Percentiles rank a stretch among this genome's conserved stretches.
phyloP scores from a whole-genome alignment of 306 rosid species.

The Rosa rugosa region DNA sequence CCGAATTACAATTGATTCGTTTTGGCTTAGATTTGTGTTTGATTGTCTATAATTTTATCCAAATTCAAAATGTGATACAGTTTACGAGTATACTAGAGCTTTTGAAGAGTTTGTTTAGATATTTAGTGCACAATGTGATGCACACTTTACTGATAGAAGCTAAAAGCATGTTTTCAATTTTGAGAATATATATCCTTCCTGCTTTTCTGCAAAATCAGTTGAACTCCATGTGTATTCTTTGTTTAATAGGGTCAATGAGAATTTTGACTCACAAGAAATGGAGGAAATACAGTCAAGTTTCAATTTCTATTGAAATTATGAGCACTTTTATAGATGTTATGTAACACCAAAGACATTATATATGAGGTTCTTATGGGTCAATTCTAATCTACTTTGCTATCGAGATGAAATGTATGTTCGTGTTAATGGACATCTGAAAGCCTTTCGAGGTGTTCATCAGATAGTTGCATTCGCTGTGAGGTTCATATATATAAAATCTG shows the following conservation, averaged over 20 bases:
- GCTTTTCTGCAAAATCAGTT: conserved; percentile 1
- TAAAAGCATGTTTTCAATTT: neutral
- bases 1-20: too few relatives aligned
- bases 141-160: neutral
- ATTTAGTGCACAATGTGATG: neutral
- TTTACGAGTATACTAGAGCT: neutral
- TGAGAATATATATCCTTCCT: neutral
- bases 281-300: conserved; percentile 63
- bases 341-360: neutral
- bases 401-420: conserved; percentile 64
- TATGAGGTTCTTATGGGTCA: neutral
- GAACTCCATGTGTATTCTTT: conserved; percentile 15
- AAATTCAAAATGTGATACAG: neutral
- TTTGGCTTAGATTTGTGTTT: too few relatives aligned
- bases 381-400: conserved; percentile 21
- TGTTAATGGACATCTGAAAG: conserved; percentile 77
- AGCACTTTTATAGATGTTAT: neutral
- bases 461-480: conserved; percentile 81
- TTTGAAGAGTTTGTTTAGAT: conserved; percentile 2
- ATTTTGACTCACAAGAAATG: conserved; percentile 73
- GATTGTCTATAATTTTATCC: too few relatives aligned
- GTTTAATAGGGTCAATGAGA: conserved; percentile 67
- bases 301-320: neutral
- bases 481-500: conserved; percentile 25
- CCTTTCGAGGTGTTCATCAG: conserved; percentile 69